Base-by-base conservation (phyloP, 1,284 basidiomycete species). In the Heterobasidion annosum region DNA sequence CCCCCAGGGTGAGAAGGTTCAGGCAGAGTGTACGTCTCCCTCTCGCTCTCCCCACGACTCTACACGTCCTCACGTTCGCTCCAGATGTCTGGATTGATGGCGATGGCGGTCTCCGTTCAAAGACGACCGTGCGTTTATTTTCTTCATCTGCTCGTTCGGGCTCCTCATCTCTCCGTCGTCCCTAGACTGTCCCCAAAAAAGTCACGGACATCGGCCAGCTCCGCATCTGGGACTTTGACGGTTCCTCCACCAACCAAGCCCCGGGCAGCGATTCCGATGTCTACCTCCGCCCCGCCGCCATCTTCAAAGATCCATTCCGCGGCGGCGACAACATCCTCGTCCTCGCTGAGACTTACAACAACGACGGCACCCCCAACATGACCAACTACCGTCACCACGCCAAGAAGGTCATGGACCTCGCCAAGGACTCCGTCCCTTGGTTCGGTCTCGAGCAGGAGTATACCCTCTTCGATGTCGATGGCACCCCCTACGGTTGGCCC, bases 381-480 rank as follows among this genome's bases (percentile, higher is more conserved):
- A 94, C 94, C 70, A 99, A 99, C 83, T 85, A 83, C 83, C 91
- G 94, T 62, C 88, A 92, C 67, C 82, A 91, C 64, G 84, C 90
- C 62, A 88, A 88, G 70, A 97, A 98, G 80, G 77, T 87, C 64
- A 97, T 98, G 91, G 93, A 96, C 59, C 81, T 85, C 57, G 91
- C 88, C 63, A 90, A 89, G 71, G 85, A 83, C 2, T n/a, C 69
- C 42, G 75, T 79, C 59, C 95, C 96, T 54, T 99, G 97, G 97
- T 99, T 98, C 74, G 95, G 97, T 75, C 80, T 99, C 60, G 96
- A 99, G 77, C 96, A 99, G 74, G 96, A 99, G 72, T 99, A 98
- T 81, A 98, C 97, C 64, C 88, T 99, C 64, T 93, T 99, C 65
- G 95, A 94, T 70, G 80, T 79, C 63, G 96, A 99, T 68, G 95